Conservation (phyloP, 768 basidiomycete genomes). For the Tricholomella constricta region DNA sequence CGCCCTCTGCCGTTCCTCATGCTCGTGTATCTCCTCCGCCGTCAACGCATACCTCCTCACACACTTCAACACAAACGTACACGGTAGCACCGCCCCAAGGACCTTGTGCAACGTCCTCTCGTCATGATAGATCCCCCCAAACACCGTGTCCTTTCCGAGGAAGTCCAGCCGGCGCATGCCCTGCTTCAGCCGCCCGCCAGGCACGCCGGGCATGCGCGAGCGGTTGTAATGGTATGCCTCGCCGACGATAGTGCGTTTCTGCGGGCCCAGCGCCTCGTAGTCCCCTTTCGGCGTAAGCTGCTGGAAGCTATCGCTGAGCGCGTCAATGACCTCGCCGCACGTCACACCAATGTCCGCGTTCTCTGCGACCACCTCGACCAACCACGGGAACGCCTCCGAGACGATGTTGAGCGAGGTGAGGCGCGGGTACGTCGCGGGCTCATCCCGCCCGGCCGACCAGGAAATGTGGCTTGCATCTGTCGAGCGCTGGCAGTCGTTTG, state of each 20-base stretch:
- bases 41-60: slow-evolving; percentile 47
- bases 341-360: slow-evolving; percentile 56
- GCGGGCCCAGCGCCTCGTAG: slow-evolving; percentile 41
- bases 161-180: slow-evolving; percentile 71
- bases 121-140: slow-evolving; percentile 59
- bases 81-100: slow-evolving; percentile 53
- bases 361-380: slow-evolving; percentile 47
- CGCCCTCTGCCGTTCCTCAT: slow-evolving; percentile 37
- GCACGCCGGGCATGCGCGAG: slow-evolving; percentile 60
- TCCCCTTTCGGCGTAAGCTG: slow-evolving; percentile 53
- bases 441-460: slow-evolving; percentile 65
- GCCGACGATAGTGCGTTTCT: slow-evolving; percentile 44
- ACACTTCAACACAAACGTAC: slow-evolving; percentile 63
- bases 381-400: slow-evolving; percentile 57
- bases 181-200: slow-evolving; percentile 66
- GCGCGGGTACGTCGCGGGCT: slow-evolving; percentile 69
- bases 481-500: slow-evolving; percentile 61
- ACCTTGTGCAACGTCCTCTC: slow-evolving; percentile 43
- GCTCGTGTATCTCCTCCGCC: slow-evolving; percentile 50
- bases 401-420: slow-evolving; percentile 53
- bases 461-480: slow-evolving; percentile 60
- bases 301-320: slow-evolving; percentile 52
- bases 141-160: slow-evolving; percentile 58
- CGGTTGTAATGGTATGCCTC: slow-evolving; percentile 67
- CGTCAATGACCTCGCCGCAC: slow-evolving; percentile 66